Base-by-base conservation (phyloP, 208 protist genomes). In the Zelonia costaricensis region DNA sequence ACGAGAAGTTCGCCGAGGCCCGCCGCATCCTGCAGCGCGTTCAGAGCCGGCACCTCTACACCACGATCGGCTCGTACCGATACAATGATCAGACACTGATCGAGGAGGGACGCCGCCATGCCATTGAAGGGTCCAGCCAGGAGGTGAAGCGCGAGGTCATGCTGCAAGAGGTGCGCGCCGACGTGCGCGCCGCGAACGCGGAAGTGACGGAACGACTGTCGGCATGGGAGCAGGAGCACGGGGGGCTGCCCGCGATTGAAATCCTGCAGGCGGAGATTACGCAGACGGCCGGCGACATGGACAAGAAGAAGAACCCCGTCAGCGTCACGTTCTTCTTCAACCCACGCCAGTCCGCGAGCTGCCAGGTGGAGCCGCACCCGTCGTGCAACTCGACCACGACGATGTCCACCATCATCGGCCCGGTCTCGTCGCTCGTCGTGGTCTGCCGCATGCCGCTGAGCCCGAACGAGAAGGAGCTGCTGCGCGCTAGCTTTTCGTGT, bases 11-110 rank as follows among this genome's bases (percentile, higher is more conserved):
- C 15, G 52, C 27, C 6, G 31, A 43, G n/a, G 79, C 82, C 7
- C 79, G 62, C 2, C 49, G 54, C 27, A 84, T 89, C 20, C 53
- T 92, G 25, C 42, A 78, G 36, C 66, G 77, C 51, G 74, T 89
- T 42, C 48, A 69, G 18, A 63, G 25, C 15, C 74, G 81, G 4
- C 55, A 69, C 4, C 62, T 92, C 31, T 88, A 88, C 68, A 65
- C 63, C 25, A 80, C 74, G 12, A 63, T 88, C 9, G 74, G 63
- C 31, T 52, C 45, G 22, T 79, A 66, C 53, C 49, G 57, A 23
- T 57, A 65, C 54, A 75, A 23, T 10, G 63, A 75, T 30, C 42
- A 48, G 33, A 56, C 52, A 18, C 48, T 52, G 23, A 51, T 62
- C 42, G 33, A 43, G 35, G 49, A 28, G 20, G 57, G 43, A 3